Percentiles rank a stretch among this genome's conserved stretches.
These are phyloP conservation scores for Fusarium tricinctum DNA, from an alignment of 2,329 filamentous ascomycete genomes.

Conservation along the genomic window DNA sequence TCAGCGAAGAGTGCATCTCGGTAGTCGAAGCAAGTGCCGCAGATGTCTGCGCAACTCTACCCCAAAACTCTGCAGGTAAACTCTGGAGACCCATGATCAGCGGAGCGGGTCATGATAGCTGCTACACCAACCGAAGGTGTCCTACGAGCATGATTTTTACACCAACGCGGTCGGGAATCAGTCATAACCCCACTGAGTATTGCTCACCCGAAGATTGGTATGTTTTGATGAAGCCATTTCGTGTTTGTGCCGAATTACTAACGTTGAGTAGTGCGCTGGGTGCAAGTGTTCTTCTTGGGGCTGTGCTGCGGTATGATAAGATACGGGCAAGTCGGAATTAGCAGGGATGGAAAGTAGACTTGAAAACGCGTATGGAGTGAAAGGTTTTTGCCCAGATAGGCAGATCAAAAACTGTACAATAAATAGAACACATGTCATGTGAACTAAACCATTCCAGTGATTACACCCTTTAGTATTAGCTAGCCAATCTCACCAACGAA, in stretches of 20 bases:
- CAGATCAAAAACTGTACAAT: too few species aligned
- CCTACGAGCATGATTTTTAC: slow-evolving; percentile 30
- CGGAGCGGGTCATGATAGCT: slow-evolving; percentile 21
- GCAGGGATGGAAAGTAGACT: neutral
- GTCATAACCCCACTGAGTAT: slow-evolving; percentile 13
- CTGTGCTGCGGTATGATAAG: slow-evolving; percentile 15
- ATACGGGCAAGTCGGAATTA: neutral
- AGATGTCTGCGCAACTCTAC: slow-evolving; percentile 4
- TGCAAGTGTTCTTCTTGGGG: slow-evolving; percentile 10
- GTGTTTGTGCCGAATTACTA: fast-evolving
- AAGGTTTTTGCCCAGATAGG: too few species aligned
- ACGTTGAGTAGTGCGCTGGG: neutral
- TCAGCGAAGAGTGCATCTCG: slow-evolving; percentile 7
- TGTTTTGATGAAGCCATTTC: fast-evolving
- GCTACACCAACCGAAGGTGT: slow-evolving; percentile 15
- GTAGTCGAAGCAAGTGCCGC: slow-evolving; percentile 12
- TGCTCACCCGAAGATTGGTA: slow-evolving; percentile 23
- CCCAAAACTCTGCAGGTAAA: neutral
- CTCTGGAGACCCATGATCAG: slow-evolving; percentile 20
- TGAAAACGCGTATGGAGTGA: too few species aligned
- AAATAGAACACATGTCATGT: too few species aligned
- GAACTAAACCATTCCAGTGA: too few species aligned
- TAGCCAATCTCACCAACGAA: too few species aligned
- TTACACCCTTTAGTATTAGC: too few species aligned
- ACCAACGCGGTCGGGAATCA: slow-evolving; percentile 13